These are phyloP conservation scores for Moesziomyces antarcticus DNA, from an alignment of 1,284 basidiomycete species.

Conservation along the genomic window DNA sequence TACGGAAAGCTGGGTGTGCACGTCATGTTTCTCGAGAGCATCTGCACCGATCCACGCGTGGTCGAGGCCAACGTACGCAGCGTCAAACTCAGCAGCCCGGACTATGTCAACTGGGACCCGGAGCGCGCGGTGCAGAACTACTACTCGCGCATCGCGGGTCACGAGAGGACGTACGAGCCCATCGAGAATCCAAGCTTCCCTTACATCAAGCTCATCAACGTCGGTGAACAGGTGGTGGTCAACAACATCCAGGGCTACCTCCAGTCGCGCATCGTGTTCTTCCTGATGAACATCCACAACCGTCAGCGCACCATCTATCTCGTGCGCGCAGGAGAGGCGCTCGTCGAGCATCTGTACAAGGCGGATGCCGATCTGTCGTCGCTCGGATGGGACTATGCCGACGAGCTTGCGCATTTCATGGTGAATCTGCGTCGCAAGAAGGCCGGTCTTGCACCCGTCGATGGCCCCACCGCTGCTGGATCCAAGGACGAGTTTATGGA, in stretches of 20 bases:
- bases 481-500: slow-evolving; percentile 34
- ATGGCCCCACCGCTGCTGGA: background rate
- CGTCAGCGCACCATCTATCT: slow-evolving; percentile 79
- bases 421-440: slow-evolving; percentile 57
- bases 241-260: slow-evolving; percentile 86
- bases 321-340: slow-evolving; percentile 68
- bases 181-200: slow-evolving; percentile 80
- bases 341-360: slow-evolving; percentile 98
- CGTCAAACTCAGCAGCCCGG: slow-evolving; percentile 90
- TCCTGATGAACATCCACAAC: slow-evolving; percentile 98
- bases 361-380: slow-evolving; percentile 96
- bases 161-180: slow-evolving; percentile 88
- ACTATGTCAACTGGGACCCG: slow-evolving; percentile 93
- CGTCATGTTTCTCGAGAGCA: slow-evolving; percentile 81
- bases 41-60: slow-evolving; percentile 78
- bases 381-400: slow-evolving; percentile 93
- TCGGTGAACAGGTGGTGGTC: slow-evolving; percentile 71
- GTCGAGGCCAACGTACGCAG: slow-evolving; percentile 93
- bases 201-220: slow-evolving; percentile 95
- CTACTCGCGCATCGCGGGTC: slow-evolving; percentile 85
- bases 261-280: slow-evolving; percentile 91
- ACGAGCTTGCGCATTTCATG: slow-evolving; percentile 70
- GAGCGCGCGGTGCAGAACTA: slow-evolving; percentile 92
- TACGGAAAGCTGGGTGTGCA: slow-evolving; percentile 82
- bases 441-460: slow-evolving; percentile 30